phyloP scores from a whole-genome alignment of 2,329 filamentous ascomycete species.

The Aspergillus ruber region DNA sequence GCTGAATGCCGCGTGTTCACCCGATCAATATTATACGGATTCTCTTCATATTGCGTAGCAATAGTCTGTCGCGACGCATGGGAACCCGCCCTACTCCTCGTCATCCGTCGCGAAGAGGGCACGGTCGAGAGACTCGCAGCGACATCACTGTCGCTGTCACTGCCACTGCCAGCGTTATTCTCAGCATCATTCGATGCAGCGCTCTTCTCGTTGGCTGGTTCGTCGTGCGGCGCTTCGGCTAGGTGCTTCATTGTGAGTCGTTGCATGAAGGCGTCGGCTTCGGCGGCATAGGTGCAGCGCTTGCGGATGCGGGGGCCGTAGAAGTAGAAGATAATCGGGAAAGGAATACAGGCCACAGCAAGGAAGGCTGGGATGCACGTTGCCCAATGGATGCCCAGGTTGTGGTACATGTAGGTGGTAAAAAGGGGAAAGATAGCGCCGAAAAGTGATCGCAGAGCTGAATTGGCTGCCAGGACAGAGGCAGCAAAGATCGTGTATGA shows the following conservation, averaged over 20 bases:
- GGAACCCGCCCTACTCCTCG: constrained; percentile 11
- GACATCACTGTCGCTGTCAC: constrained; percentile 9
- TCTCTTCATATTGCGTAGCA: constrained; percentile 19
- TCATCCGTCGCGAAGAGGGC: constrained; percentile 13
- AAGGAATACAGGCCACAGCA: constrained; percentile 34
- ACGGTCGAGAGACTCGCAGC: constrained; percentile 11
- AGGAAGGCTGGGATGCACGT: constrained; percentile 40
- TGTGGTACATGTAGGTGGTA: constrained; percentile 39
- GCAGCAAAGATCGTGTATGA: constrained; percentile 37
- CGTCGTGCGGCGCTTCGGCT: constrained; percentile 5
- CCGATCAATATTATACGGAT: constrained; percentile 20
- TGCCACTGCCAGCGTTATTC: neutral
- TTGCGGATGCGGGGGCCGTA: constrained; percentile 31
- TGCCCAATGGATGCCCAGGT: constrained; percentile 43
- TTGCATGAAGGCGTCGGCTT: constrained; percentile 26
- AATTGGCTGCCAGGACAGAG: constrained; percentile 36
- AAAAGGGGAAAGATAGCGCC: constrained; percentile 43
- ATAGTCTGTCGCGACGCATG: constrained; percentile 6
- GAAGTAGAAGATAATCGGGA: constrained; percentile 36
- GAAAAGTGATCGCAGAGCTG: constrained; percentile 39
- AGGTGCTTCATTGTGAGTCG: constrained; percentile 16
- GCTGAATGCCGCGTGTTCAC: constrained; percentile 19
- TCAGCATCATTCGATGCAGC: neutral
- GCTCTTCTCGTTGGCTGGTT: constrained; percentile 1
- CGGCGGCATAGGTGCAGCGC: constrained; percentile 31